These are phyloP conservation scores for Epichloe coenophiala DNA, from an alignment of 2,329 filamentous ascomycete species.

Conservation along the genomic window DNA sequence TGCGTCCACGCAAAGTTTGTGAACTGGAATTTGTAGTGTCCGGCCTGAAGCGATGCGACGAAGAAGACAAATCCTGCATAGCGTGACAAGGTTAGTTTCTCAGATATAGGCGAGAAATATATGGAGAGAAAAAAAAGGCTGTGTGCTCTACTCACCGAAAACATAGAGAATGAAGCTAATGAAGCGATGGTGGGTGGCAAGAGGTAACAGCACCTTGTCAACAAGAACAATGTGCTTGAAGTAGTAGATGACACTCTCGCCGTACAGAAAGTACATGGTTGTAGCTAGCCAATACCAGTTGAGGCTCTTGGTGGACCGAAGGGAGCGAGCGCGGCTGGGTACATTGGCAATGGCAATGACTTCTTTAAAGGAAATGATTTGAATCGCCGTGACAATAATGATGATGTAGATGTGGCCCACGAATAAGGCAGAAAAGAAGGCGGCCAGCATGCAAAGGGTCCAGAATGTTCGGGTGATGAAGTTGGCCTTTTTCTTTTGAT, in stretches of 20 bases:
- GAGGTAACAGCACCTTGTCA: slow-evolving; percentile 79
- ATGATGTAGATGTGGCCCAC: slow-evolving; percentile 97
- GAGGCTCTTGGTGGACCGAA: slow-evolving; percentile 87
- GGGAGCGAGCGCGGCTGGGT: slow-evolving; percentile 75
- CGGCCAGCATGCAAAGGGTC: slow-evolving; percentile 93
- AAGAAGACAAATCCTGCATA: slow-evolving; percentile 87
- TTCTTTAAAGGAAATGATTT: slow-evolving; percentile 97
- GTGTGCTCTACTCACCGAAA: slow-evolving; percentile 53
- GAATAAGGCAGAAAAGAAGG: slow-evolving; percentile 86
- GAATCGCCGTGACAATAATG: slow-evolving; percentile 78
- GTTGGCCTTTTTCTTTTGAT: slow-evolving; percentile 97
- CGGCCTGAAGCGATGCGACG: slow-evolving; percentile 84
- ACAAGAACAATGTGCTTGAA: slow-evolving; percentile 98
- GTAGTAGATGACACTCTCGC: slow-evolving; percentile 98
- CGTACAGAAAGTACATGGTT: slow-evolving; percentile 98
- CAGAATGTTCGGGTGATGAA: slow-evolving; percentile 95
- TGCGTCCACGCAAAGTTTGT: slow-evolving; percentile 99
- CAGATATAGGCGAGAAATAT: neutral
- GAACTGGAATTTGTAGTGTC: slow-evolving; percentile 97
- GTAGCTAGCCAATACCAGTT: slow-evolving; percentile 99
- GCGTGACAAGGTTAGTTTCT: neutral
- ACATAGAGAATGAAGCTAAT: slow-evolving; percentile 98
- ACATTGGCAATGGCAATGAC: slow-evolving; percentile 97
- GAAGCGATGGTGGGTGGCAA: slow-evolving; percentile 95
- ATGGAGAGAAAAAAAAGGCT: neutral